Percentiles rank a stretch among this genome's conserved stretches.
phyloP scores from a whole-genome alignment of 306 rosid genomes.

The Hippophae tibetana region DNA sequence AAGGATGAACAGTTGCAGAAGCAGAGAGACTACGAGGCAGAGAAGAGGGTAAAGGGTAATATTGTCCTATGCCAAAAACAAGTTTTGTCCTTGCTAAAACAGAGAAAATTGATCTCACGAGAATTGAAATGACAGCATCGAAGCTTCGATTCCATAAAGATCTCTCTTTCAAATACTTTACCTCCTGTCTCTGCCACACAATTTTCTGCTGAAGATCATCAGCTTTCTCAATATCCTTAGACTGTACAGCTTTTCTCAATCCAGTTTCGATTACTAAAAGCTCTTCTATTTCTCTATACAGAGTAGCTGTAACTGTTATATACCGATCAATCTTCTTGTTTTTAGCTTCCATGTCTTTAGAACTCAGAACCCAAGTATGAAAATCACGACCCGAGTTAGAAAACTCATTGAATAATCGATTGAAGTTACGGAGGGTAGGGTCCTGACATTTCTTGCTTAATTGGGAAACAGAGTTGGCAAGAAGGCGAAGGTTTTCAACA shows the following conservation, averaged over 20 bases:
- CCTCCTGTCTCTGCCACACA: conserved; percentile 75
- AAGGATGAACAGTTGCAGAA: conserved; percentile 72
- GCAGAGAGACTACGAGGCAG: conserved; percentile 69
- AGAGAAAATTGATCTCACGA: conserved; percentile 58
- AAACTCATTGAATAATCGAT: conserved; percentile 46
- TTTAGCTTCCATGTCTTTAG: conserved; percentile 58
- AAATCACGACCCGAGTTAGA: conserved; percentile 64
- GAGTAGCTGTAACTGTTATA: conserved; percentile 46
- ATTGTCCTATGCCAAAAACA: conserved; percentile 62
- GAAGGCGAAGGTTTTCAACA: background rate
- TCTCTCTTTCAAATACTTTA: conserved; percentile 58
- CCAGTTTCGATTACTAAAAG: conserved; percentile 47
- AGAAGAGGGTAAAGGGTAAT: conserved; percentile 25
- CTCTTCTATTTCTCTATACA: conserved; percentile 68
- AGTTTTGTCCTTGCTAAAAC: conserved; percentile 59
- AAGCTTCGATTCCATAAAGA: conserved; percentile 71
- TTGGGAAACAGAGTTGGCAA: conserved; percentile 31
- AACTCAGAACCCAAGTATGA: conserved; percentile 35
- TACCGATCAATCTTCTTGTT: conserved; percentile 59
- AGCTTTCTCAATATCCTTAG: conserved; percentile 35
- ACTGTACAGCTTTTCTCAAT: conserved; percentile 24
- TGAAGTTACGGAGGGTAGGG: conserved; percentile 31
- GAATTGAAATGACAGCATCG: conserved; percentile 46
- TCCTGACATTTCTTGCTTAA: conserved; percentile 43
- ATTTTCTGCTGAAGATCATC: conserved; percentile 71